Base-by-base conservation (phyloP, 83 land plant genomes). In the Diphasiastrum complanatum region DNA sequence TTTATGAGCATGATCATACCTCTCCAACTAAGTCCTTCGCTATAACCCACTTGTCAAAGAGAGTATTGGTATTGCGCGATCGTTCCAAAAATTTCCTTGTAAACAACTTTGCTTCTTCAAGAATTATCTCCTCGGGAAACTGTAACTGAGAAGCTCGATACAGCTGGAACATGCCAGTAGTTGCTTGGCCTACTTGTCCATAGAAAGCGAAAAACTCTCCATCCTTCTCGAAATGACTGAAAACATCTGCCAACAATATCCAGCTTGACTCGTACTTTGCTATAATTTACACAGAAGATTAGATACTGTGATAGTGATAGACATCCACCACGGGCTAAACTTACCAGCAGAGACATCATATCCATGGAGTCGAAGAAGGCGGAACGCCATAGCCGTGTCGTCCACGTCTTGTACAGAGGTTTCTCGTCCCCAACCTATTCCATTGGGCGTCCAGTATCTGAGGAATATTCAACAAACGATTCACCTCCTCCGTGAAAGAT, bases 261-360 rank as follows among this genome's bases (percentile, higher is more conserved):
- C 29, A 24, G 26, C 16, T 37, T 28, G 2, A n/a, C 3, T 38
- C 16, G 19, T 50, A 24, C 1, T 50, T 50, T 50, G n/a, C n/a
- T 14, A 1, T 18, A 41, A 14, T 14, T 18, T 41, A 0, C 12
- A 18, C 8, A 14, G 14, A 14, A 38, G 43, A 38, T 8, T 8
- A n/a, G n/a, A n/a, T n/a, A n/a, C n/a, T n/a, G n/a, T n/a, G 43
- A 38, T 8, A 38, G 43, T 8, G 43, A 38, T 8, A 38, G 43
- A 38, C 12, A 38, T 8, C 8, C 12, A 38, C 12, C 8, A 14
- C 8, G 43, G 14, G 22, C 47, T 10, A 26, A 55, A 5, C 45
- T 11, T 40, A 71, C 77, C 70, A 74, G 78, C 3, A 6, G 77
- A 56, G 16, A 75, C 71, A n/a, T 67, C 31, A 34, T 71, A 75